Evolutionary conservation across 495 filamentous ascomycete species (phyloP), one percentile per base, ranked within the genome.

Genomic region (Penicillium malachiteum): DNA sequence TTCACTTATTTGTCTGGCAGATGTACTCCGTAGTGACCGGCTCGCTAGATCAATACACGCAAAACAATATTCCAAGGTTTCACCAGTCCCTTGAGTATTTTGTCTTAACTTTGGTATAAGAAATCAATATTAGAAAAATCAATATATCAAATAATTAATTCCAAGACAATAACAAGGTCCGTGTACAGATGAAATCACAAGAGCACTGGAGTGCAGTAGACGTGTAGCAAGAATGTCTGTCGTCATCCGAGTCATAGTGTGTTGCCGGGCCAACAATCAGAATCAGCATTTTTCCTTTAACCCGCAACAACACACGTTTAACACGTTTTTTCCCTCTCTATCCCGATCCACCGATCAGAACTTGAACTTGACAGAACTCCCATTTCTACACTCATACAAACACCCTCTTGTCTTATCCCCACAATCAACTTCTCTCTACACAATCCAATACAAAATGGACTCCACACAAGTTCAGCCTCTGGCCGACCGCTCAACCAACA

Each of bases 231-330:
- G 48, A 56, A 50, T 50, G 52, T 44, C 45, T 30, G 45, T 45
- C 64, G 59, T 67, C 59, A 56, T 58, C 21, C 4, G 17, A 33
- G n/a, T 26, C 18, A 30, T 17, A 18, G 34, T 40, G 38, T 16
- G 74, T 77, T 77, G 74, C 72, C 70, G 54, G 60, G 74, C 61
- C 74, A 75, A 77, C 74, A 77, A 77, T 77, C 74, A 57, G 60
- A 47, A 42, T 48, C 57, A 58, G 61, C 63, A 66, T 70, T 69
- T 70, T 57, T 50, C 64, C 54, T 16, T 35, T 37, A 54, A 54
- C 49, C 49, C 46, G 51, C 60, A 64, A 55, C 57, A 58, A 57
- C 59, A 26, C 21, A 26, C 21, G 21, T 26, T 26, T 4, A 60
- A 61, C 57, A 58, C 62, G 56, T 64, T 67, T 64, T 61, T 52